phyloP scores from a whole-genome alignment of 805 yeast genomes.

The Nakazawaea ishiwadae region DNA sequence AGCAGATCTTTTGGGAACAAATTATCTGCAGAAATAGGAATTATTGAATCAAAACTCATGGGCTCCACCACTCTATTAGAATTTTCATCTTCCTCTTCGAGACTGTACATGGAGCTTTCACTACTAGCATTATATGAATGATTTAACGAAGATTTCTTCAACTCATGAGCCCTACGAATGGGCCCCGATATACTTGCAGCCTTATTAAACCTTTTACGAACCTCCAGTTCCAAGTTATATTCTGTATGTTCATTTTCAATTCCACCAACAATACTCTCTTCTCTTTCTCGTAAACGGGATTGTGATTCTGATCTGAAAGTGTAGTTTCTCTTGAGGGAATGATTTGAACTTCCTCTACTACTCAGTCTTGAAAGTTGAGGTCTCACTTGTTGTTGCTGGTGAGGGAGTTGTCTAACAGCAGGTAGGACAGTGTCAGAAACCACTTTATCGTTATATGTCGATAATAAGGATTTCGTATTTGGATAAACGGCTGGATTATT shows the following conservation, averaged over 20 bases:
- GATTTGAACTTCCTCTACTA: slow-evolving; percentile 6
- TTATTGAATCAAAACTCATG: slow-evolving; percentile 5
- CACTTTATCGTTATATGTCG: slow-evolving; percentile 23
- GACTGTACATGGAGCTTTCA: neutral
- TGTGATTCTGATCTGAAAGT: slow-evolving; percentile 6
- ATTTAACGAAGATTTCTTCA: slow-evolving; percentile 10
- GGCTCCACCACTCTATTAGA: slow-evolving; percentile 8
- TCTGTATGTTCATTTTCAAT: slow-evolving; percentile 2
- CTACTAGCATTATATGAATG: slow-evolving; percentile 8
- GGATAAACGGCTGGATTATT: slow-evolving; percentile 13
- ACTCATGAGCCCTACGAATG: neutral
- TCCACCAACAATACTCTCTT: neutral
- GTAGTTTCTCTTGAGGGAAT: slow-evolving; percentile 8
- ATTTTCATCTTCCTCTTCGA: neutral
- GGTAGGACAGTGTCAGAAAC: slow-evolving; percentile 24
- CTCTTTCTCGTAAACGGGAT: neutral
- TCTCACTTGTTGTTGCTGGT: slow-evolving; percentile 1
- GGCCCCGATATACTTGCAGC: slow-evolving; percentile 12
- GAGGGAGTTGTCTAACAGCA: slow-evolving; percentile 11
- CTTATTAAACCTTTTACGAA: neutral
- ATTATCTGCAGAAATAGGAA: slow-evolving; percentile 7
- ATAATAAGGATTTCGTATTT: slow-evolving; percentile 16
- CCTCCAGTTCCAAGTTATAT: slow-evolving; percentile 1
- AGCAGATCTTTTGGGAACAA: neutral
- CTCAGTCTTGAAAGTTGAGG: slow-evolving; percentile 11